Conservation (phyloP, 805 yeast species). For the Schizosaccharomyces octosporus region DNA sequence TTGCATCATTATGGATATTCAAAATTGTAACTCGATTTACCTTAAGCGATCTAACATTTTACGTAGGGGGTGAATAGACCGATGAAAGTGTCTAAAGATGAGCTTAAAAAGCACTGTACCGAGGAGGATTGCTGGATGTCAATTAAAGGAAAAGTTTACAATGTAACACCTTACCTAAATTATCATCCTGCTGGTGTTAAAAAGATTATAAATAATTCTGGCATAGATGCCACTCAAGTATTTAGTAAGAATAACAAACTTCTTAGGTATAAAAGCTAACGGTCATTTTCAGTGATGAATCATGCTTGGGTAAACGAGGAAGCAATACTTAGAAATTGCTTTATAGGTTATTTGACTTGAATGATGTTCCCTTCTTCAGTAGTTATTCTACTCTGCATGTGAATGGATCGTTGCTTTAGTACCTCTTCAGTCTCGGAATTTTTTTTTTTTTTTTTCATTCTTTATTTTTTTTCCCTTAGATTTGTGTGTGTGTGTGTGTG, state of each 20-base stretch:
- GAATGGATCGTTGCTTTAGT: background rate
- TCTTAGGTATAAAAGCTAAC: background rate
- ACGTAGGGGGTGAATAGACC: background rate
- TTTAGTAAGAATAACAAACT: constrained; percentile 22
- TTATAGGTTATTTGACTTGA: background rate
- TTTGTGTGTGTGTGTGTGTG: too few relatives aligned
- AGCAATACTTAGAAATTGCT: background rate
- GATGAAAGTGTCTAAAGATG: constrained; percentile 16
- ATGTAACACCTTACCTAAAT: constrained; percentile 29
- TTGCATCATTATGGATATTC: background rate
- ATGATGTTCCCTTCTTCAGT: background rate
- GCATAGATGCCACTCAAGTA: constrained; percentile 47
- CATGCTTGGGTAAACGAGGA: constrained; percentile 1
- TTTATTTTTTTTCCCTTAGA: background rate
- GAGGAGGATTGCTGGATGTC: constrained; percentile 52
- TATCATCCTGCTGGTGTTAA: constrained; percentile 47
- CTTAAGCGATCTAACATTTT: background rate
- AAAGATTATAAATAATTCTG: constrained; percentile 48
- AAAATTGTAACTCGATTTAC: background rate
- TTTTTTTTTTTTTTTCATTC: too few relatives aligned
- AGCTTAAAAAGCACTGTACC: constrained; percentile 24
- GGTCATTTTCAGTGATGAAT: background rate
- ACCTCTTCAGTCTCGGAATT: background rate
- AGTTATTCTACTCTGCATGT: background rate
- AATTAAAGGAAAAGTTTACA: constrained; percentile 40